These are phyloP conservation scores for Chalara sp. DNA, from an alignment of 2,329 filamentous ascomycete species.

Conservation along the genomic window DNA sequence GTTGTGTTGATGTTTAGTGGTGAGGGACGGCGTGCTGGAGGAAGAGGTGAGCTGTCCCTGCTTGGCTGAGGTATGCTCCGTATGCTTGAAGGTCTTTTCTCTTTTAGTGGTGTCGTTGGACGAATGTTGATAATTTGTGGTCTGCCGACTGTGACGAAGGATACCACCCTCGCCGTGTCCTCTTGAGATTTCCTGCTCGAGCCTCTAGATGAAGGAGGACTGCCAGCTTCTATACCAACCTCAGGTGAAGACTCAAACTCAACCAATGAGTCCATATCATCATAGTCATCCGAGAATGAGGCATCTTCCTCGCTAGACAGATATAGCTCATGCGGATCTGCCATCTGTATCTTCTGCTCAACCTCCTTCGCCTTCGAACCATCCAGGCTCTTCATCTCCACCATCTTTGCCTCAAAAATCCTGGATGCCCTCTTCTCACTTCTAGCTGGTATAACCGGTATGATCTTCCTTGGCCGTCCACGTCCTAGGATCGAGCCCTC, in stretches of 20 bases:
- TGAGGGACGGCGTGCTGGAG: conserved; percentile 11
- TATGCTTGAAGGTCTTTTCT: not conserved
- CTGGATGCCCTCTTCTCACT: conserved; percentile 20
- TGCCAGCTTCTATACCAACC: conserved; percentile 27
- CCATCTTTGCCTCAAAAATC: conserved; percentile 19
- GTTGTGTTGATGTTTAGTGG: conserved; percentile 13
- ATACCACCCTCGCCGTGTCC: conserved; percentile 51
- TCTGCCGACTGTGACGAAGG: conserved; percentile 53
- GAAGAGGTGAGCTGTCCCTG: not conserved
- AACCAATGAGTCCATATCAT: conserved; percentile 45
- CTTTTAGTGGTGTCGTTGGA: not conserved
- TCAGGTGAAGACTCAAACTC: conserved; percentile 30
- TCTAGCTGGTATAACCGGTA: conserved; percentile 18
- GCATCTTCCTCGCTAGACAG: conserved; percentile 61
- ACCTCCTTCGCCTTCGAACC: conserved; percentile 9
- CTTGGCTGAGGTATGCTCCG: too few relatives aligned
- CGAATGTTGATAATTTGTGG: conserved; percentile 41
- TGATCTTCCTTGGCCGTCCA: conserved; percentile 14
- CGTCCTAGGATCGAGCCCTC: conserved; percentile 19
- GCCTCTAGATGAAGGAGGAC: conserved; percentile 16
- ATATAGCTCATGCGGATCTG: conserved; percentile 50
- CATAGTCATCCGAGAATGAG: conserved; percentile 55
- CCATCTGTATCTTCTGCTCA: conserved; percentile 9
- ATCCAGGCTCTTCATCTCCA: conserved; percentile 22
- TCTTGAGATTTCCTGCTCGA: conserved; percentile 33